Evolutionary conservation across 495 filamentous ascomycete genomes (phyloP).

Genomic region (Penicillium samsonianum): DNA sequence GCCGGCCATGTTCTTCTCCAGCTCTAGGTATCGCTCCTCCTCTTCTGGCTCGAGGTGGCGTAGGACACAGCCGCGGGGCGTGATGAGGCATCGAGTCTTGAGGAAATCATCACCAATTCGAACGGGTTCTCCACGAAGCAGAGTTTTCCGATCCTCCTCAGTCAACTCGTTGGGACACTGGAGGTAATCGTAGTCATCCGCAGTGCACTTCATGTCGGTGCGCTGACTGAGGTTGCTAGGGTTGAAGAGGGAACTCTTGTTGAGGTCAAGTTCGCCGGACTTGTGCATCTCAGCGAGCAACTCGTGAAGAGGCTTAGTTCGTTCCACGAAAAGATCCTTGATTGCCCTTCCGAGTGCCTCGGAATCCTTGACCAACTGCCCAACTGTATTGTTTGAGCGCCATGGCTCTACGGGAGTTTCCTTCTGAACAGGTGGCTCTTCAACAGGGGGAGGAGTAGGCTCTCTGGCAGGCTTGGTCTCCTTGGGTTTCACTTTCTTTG

Average conservation of each 20-base stretch:
- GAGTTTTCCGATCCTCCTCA: slow-evolving; percentile 44
- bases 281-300: slow-evolving; percentile 54
- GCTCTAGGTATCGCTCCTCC: slow-evolving; percentile 72
- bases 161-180: slow-evolving; percentile 42
- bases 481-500: slow-evolving; percentile 41
- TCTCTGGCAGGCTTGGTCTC: slow-evolving; percentile 37
- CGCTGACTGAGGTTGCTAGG: slow-evolving; percentile 53
- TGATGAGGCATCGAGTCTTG: slow-evolving; percentile 61
- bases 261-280: slow-evolving; percentile 48
- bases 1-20: slow-evolving; percentile 62
- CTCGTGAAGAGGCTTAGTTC: slow-evolving; percentile 42
- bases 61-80: slow-evolving; percentile 76
- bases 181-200: slow-evolving; percentile 45
- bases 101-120: slow-evolving; percentile 36
- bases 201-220: slow-evolving; percentile 50
- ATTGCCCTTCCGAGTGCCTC: slow-evolving; percentile 36
- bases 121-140: slow-evolving; percentile 45
- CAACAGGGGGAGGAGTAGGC: slow-evolving; percentile 29
- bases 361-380: slow-evolving; percentile 43
- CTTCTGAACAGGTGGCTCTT: slow-evolving; percentile 37
- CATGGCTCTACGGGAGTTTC: slow-evolving; percentile 31
- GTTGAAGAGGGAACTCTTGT: slow-evolving; percentile 56
- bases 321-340: slow-evolving; percentile 45
- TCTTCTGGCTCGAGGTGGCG: slow-evolving; percentile 73
- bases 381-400: slow-evolving; percentile 48